Conservation (phyloP, 2,329 filamentous ascomycete genomes). For the Biscogniauxia marginata region DNA sequence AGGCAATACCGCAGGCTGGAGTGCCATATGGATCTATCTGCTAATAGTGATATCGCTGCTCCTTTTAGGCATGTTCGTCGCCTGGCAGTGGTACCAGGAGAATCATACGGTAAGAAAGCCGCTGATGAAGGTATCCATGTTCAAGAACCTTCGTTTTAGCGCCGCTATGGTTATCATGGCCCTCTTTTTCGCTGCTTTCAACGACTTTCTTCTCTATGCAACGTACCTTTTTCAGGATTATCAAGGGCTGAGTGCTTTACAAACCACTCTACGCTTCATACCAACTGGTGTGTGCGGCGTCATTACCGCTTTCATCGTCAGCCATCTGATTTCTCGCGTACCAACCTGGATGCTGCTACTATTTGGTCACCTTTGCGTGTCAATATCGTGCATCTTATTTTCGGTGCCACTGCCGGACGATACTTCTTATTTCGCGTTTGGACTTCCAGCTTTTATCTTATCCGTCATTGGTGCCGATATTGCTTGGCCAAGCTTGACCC, state of each 20-base stretch:
- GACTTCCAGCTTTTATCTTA: slow-evolving; percentile 64
- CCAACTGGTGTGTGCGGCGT: slow-evolving; percentile 62
- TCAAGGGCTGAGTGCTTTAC: slow-evolving; percentile 58
- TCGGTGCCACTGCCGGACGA: slow-evolving; percentile 59
- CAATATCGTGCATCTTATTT: slow-evolving; percentile 58
- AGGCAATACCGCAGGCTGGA: slow-evolving; percentile 69
- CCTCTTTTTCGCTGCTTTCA: slow-evolving; percentile 66
- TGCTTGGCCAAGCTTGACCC: slow-evolving; percentile 62
- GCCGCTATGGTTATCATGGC: slow-evolving; percentile 65
- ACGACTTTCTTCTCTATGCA: slow-evolving; percentile 64
- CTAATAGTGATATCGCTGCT: slow-evolving; percentile 58
- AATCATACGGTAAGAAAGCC: slow-evolving; percentile 49
- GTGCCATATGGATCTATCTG: slow-evolving; percentile 58
- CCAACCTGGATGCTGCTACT: slow-evolving; percentile 57
- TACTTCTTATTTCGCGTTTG: slow-evolving; percentile 67
- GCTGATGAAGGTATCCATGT: slow-evolving; percentile 66
- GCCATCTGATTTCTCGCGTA: slow-evolving; percentile 55
- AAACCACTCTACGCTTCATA: slow-evolving; percentile 68
- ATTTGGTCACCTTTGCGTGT: slow-evolving; percentile 55
- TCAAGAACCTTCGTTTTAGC: slow-evolving; percentile 57
- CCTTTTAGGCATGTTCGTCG: slow-evolving; percentile 54
- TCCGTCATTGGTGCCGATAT: slow-evolving; percentile 66
- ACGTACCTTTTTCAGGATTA: slow-evolving; percentile 72
- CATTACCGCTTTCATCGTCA: slow-evolving; percentile 55
- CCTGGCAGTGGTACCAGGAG: slow-evolving; percentile 63